phyloP scores from a whole-genome alignment of 495 filamentous ascomycete genomes.

The Tricharina praecox region DNA sequence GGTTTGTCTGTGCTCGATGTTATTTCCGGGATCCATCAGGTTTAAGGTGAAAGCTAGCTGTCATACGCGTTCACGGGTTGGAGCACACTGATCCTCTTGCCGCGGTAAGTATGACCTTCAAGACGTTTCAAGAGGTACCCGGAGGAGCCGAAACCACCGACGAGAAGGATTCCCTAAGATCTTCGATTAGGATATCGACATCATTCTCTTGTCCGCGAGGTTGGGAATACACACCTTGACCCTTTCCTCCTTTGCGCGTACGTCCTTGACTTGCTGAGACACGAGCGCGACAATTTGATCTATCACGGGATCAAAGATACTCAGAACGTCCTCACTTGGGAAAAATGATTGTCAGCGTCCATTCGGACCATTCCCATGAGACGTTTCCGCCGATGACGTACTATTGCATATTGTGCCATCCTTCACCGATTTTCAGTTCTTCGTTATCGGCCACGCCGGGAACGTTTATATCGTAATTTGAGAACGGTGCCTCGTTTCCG shows the following conservation, averaged over 20 bases:
- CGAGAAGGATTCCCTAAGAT: conserved; percentile 49
- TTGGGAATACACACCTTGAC: conserved; percentile 1
- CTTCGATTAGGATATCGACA: too few species aligned
- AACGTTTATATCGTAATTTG: conserved; percentile 33
- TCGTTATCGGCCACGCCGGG: conserved; percentile 57
- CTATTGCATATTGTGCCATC: conserved; percentile 49
- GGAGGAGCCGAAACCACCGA: conserved; percentile 57
- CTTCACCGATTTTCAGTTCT: conserved; percentile 42
- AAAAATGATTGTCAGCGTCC: background rate
- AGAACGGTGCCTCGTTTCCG: conserved; percentile 21
- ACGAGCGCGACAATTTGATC: conserved; percentile 42
- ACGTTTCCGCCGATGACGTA: too few species aligned
- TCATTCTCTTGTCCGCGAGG: too few species aligned
- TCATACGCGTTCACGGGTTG: too few species aligned
- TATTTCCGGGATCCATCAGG: too few species aligned
- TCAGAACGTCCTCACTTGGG: conserved; percentile 26
- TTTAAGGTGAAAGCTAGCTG: too few species aligned
- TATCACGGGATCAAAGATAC: conserved; percentile 43
- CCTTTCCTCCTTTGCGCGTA: background rate
- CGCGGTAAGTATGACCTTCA: conserved; percentile 29
- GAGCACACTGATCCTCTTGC: conserved; percentile 36
- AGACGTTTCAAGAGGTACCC: conserved; percentile 47
- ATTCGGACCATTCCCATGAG: too few species aligned
- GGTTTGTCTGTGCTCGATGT: background rate
- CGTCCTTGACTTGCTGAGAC: conserved; percentile 35